Evolutionary conservation across 257 asterid genomes (phyloP).

Genomic region (Paulownia fortunei): DNA sequence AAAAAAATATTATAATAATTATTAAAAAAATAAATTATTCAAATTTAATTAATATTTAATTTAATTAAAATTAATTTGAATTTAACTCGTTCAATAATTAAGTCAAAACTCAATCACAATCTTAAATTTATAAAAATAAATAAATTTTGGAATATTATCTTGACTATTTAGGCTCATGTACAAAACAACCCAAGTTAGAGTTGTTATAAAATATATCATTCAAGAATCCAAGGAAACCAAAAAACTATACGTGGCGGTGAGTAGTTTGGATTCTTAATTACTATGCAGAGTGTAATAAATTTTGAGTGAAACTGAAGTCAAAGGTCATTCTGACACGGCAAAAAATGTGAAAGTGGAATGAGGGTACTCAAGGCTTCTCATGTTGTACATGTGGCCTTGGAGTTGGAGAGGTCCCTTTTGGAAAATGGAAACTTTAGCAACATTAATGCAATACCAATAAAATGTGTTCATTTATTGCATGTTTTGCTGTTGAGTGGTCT

Average conservation of each 20-base stretch:
- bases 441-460: constrained; percentile 17
- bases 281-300: constrained; percentile 29
- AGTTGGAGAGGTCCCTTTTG: constrained; percentile 26
- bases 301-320: constrained; percentile 16
- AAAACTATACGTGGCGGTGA: background rate
- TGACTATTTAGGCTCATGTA: no score
- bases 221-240: background rate
- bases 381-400: constrained; percentile 32
- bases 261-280: constrained; percentile 36
- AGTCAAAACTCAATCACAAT: no score
- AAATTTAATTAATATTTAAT: no score
- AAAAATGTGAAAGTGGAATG: background rate
- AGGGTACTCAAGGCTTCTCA: constrained; percentile 7
- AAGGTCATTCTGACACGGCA: constrained; percentile 25
- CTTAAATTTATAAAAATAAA: no score
- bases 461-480: background rate
- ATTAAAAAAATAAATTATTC: no score
- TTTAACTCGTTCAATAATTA: no score
- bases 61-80: no score
- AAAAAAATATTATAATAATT: no score
- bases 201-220: background rate
- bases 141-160: no score
- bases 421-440: constrained; percentile 9
- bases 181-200: no score
- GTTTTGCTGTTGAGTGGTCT: background rate